A percentile compares a stretch with the other conserved stretches of the same genome.
Evolutionary conservation across 2,329 filamentous ascomycete genomes (phyloP).

Genomic region (Emmonsiellopsis sp.): DNA sequence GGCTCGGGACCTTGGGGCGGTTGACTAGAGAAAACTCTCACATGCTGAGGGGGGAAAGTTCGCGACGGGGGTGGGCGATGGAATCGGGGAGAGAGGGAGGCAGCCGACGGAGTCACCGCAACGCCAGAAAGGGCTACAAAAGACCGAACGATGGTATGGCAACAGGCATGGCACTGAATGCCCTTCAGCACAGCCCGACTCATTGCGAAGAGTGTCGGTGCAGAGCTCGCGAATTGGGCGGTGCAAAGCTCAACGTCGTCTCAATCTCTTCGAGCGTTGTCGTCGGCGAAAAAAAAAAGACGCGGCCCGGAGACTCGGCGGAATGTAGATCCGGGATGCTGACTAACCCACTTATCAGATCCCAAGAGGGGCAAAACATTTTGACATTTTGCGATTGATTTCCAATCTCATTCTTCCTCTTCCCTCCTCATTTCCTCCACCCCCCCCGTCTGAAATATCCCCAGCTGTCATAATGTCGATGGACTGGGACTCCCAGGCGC

Average conservation of each 20-base stretch:
- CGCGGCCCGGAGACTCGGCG: not conserved
- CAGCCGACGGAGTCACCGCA: slow-evolving; percentile 14
- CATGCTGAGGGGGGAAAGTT: not conserved
- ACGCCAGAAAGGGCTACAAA: slow-evolving; percentile 20
- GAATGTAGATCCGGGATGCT: not conserved
- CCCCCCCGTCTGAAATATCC: not conserved
- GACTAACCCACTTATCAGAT: not conserved
- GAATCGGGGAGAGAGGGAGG: not conserved
- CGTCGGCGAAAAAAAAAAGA: not conserved
- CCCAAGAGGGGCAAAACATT: not conserved
- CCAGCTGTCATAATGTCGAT: slow-evolving; percentile 40
- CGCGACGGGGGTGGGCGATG: not conserved
- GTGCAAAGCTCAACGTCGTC: not conserved
- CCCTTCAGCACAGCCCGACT: slow-evolving; percentile 22
- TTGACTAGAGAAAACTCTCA: not conserved
- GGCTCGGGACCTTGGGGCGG: not conserved
- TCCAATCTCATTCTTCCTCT: not conserved
- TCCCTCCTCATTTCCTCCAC: not conserved
- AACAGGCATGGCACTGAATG: slow-evolving; percentile 21
- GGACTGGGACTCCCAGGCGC: slow-evolving; percentile 49
- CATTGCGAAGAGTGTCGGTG: slow-evolving; percentile 15
- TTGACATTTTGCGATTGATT: not conserved
- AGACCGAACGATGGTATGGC: slow-evolving; percentile 20
- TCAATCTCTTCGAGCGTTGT: not conserved
- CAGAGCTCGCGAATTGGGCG: not conserved